These are phyloP conservation scores for Colletotrichum sp. DNA, from an alignment of 2,329 filamentous ascomycete genomes.

Conservation along the genomic window DNA sequence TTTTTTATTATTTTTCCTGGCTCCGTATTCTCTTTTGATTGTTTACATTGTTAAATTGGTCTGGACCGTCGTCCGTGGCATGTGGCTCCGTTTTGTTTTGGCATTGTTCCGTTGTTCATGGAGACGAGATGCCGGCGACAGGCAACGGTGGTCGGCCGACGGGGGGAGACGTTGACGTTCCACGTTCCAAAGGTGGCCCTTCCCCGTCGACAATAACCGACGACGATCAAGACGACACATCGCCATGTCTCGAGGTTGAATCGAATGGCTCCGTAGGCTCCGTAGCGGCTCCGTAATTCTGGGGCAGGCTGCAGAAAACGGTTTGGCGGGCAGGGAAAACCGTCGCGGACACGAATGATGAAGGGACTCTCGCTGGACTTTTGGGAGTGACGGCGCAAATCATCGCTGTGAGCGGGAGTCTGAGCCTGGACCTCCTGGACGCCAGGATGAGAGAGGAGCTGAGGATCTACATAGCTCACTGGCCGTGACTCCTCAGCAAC, in stretches of 20 bases:
- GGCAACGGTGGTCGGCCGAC: not conserved
- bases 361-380: not conserved
- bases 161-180: not conserved
- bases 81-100: constrained; percentile 6
- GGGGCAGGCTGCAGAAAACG: not conserved
- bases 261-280: not conserved
- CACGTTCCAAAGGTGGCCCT: not conserved
- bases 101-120: not conserved
- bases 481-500: not conserved
- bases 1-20: not conserved
- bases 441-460: not conserved
- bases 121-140: not conserved
- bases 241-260: constrained; percentile 2
- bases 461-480: not conserved
- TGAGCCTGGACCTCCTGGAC: not conserved
- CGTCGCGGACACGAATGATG: not conserved
- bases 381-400: not conserved
- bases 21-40: not conserved
- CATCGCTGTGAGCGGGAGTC: not conserved
- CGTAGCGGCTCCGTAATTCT: constrained; percentile 8
- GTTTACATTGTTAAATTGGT: not conserved
- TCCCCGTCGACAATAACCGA: not conserved
- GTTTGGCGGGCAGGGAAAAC: not conserved
- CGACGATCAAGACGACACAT: constrained; percentile 19
- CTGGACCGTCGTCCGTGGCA: constrained; percentile 1